A percentile compares a stretch with the other conserved stretches of the same genome.
phyloP scores from a whole-genome alignment of 2,329 filamentous ascomycete genomes.

The Hypocreales sp. region DNA sequence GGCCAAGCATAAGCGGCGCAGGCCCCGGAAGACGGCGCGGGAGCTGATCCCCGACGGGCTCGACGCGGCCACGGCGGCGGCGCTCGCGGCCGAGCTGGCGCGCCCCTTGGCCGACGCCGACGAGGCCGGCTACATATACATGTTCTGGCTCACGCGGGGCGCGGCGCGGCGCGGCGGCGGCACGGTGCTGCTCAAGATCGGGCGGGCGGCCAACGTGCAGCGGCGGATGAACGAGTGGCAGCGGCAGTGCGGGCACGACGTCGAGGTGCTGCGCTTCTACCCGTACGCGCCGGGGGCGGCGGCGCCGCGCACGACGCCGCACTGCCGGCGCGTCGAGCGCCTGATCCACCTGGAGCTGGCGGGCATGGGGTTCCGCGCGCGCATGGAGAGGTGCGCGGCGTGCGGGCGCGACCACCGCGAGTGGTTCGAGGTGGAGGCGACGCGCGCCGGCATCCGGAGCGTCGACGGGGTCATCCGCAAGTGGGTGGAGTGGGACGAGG shows the following conservation, averaged over 20 bases:
- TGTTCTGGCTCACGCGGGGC: conserved; percentile 73
- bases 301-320: conserved; percentile 56
- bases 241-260: conserved; percentile 77
- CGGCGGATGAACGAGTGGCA: conserved; percentile 86
- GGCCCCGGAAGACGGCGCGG: background rate
- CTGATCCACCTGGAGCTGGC: conserved; percentile 82
- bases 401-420: conserved; percentile 82
- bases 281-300: conserved; percentile 49
- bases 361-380: conserved; percentile 37
- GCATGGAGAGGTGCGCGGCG: conserved; percentile 47
- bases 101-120: conserved; percentile 51
- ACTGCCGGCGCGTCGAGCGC: conserved; percentile 76
- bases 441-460: conserved; percentile 50
- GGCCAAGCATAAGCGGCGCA: no score
- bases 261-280: conserved; percentile 83
- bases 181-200: conserved; percentile 55
- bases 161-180: conserved; percentile 19
- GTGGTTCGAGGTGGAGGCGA: conserved; percentile 86
- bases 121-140: conserved; percentile 90
- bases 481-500: conserved; percentile 77
- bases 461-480: conserved; percentile 56
- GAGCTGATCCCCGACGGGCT: conserved; percentile 52
- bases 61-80: conserved; percentile 51
- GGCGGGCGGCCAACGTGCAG: conserved; percentile 67
- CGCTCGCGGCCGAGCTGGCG: conserved; percentile 60